A percentile compares a stretch with the other conserved stretches of the same genome.
These are phyloP conservation scores for Solanum habrochaites DNA, from an alignment of 257 asterid genomes.

Conservation along the genomic window DNA sequence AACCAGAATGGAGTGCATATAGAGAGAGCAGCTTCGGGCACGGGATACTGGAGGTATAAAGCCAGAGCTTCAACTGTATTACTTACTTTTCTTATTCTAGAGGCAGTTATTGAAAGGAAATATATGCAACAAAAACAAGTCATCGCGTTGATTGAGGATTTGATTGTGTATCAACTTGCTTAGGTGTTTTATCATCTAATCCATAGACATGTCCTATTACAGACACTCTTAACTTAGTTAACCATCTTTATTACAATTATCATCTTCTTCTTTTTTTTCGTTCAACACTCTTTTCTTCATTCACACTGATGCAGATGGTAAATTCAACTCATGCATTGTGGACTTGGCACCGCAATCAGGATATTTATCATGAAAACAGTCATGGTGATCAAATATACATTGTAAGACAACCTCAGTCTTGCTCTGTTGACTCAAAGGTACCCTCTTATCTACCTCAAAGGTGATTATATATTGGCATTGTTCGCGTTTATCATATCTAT, in stretches of 20 bases:
- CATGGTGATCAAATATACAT: constrained; percentile 76
- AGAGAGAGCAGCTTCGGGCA: constrained; percentile 98
- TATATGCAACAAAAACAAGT: neutral
- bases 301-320: constrained; percentile 34
- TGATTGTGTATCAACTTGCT: neutral
- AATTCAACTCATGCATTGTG: constrained; percentile 71
- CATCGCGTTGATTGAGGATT: neutral
- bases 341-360: constrained; percentile 97
- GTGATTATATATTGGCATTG: neutral
- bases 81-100: neutral
- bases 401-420: constrained; percentile 65
- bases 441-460: neutral
- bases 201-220: neutral
- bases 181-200: neutral
- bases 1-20: constrained; percentile 94
- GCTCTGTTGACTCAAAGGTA: constrained; percentile 25
- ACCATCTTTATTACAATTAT: neutral
- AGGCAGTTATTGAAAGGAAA: neutral
- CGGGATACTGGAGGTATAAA: constrained; percentile 80
- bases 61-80: neutral
- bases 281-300: neutral
- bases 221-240: neutral
- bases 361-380: constrained; percentile 38
- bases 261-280: neutral
- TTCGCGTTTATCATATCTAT: neutral